These are phyloP conservation scores for Globisporangium middletonii DNA, from an alignment of 352 stramenopile genomes.

Conservation along the genomic window DNA sequence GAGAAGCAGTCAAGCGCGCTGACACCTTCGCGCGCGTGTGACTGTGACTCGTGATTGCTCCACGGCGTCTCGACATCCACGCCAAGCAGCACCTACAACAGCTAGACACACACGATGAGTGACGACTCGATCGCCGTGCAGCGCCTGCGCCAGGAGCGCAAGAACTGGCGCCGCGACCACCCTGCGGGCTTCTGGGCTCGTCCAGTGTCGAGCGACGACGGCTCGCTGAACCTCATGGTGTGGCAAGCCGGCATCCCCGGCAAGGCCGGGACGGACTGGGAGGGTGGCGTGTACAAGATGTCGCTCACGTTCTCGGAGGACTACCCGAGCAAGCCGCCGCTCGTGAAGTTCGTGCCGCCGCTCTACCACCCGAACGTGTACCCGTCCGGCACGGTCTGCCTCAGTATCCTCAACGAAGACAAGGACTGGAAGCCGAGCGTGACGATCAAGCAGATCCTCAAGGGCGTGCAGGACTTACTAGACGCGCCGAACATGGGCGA, in stretches of 20 bases:
- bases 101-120: constrained; percentile 31
- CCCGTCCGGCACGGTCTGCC: constrained; percentile 96
- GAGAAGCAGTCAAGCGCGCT: too few species aligned
- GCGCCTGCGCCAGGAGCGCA: constrained; percentile 90
- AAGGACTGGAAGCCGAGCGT: constrained; percentile 98
- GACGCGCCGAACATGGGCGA: constrained; percentile 87
- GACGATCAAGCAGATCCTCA: constrained; percentile 97
- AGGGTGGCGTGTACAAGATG: constrained; percentile 96
- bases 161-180: constrained; percentile 94
- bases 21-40: too few species aligned
- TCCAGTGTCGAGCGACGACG: constrained; percentile 89
- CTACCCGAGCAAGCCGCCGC: constrained; percentile 96
- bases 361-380: constrained; percentile 98
- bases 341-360: constrained; percentile 97
- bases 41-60: too few species aligned
- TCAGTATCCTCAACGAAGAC: constrained; percentile 98
- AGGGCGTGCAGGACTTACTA: constrained; percentile 93
- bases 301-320: constrained; percentile 96
- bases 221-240: constrained; percentile 95
- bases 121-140: constrained; percentile 88
- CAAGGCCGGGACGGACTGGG: constrained; percentile 95
- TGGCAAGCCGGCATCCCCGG: constrained; percentile 97
- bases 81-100: neutral
- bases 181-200: constrained; percentile 97
- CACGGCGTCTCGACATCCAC: constrained; percentile 1